These are phyloP conservation scores for Glycine latifolia DNA, from an alignment of 306 rosid species.

Conservation along the genomic window DNA sequence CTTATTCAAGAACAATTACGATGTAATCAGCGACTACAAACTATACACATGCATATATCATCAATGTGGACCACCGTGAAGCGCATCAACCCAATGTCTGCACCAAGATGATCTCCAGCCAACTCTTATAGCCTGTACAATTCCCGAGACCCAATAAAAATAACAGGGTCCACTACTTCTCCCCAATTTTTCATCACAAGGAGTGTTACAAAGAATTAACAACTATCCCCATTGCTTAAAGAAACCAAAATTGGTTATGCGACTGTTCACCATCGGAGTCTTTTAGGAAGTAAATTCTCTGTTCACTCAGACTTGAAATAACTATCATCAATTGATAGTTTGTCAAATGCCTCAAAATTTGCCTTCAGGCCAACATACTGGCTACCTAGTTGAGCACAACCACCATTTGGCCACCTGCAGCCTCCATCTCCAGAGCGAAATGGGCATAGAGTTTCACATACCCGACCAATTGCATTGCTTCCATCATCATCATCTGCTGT, in stretches of 20 bases:
- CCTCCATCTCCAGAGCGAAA: conserved; percentile 73
- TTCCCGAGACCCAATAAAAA: conserved; percentile 59
- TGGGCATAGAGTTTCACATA: conserved; percentile 83
- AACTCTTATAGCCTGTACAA: conserved; percentile 65
- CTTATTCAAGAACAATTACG: conserved; percentile 52
- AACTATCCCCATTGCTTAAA: conserved; percentile 37
- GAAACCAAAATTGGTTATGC: conserved; percentile 45
- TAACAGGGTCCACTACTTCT: conserved; percentile 41
- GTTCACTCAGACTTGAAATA: conserved; percentile 75
- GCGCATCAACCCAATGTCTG: conserved; percentile 16
- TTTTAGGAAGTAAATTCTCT: neutral
- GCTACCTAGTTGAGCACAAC: conserved; percentile 85
- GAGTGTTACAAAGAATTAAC: conserved; percentile 32
- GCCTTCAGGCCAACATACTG: conserved; percentile 92
- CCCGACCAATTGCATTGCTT: conserved; percentile 54
- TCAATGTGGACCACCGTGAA: conserved; percentile 44
- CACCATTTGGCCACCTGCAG: conserved; percentile 91
- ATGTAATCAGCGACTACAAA: conserved; percentile 34
- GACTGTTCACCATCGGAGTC: neutral
- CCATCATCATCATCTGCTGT: conserved; percentile 50
- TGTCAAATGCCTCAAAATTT: conserved; percentile 92
- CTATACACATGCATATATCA: conserved; percentile 19
- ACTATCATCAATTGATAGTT: conserved; percentile 76
- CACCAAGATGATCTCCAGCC: conserved; percentile 41
- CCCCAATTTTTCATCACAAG: conserved; percentile 27